Evolutionary conservation across 2,329 filamentous ascomycete species (phyloP).

Genomic region (Aspergillus uvarum): DNA sequence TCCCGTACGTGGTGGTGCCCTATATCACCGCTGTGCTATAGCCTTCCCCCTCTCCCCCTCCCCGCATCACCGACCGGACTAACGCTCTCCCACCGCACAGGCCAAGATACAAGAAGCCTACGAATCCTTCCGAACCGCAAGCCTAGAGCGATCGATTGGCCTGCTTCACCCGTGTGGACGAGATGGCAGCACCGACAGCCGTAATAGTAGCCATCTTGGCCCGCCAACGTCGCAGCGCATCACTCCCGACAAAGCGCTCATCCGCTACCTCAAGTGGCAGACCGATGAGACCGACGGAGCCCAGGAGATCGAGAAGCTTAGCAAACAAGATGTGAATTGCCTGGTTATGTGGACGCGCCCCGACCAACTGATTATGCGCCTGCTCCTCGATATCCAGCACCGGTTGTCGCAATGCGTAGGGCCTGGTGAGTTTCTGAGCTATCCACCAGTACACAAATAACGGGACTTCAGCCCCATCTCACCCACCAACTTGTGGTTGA

Average conservation of each 20-base stretch:
- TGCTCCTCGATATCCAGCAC: slow-evolving; percentile 3
- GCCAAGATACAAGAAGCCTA: slow-evolving; percentile 10
- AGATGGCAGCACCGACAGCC: not conserved
- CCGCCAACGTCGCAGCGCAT: not conserved
- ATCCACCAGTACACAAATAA: not conserved
- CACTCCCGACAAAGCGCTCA: slow-evolving; percentile 1
- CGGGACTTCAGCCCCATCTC: no score
- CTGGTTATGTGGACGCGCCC: slow-evolving; percentile 7
- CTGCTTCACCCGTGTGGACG: not conserved
- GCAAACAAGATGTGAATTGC: slow-evolving; percentile 1
- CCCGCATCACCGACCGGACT: not conserved
- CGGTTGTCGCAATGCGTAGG: not conserved
- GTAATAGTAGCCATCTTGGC: not conserved
- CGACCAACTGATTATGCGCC: not conserved
- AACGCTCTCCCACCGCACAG: not conserved
- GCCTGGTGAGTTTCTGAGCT: not conserved
- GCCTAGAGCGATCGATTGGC: slow-evolving; percentile 1
- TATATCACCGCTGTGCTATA: no score
- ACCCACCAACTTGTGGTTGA: no score
- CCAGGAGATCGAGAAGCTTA: not conserved
- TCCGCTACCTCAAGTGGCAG: slow-evolving; percentile 3
- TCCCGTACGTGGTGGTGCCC: not conserved
- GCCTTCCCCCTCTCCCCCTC: no score
- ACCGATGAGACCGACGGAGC: not conserved
- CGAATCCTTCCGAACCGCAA: slow-evolving; percentile 1